A percentile compares a stretch with the other conserved stretches of the same genome.
Conservation (phyloP, 495 filamentous ascomycete species). For the Neurospora discreta region DNA sequence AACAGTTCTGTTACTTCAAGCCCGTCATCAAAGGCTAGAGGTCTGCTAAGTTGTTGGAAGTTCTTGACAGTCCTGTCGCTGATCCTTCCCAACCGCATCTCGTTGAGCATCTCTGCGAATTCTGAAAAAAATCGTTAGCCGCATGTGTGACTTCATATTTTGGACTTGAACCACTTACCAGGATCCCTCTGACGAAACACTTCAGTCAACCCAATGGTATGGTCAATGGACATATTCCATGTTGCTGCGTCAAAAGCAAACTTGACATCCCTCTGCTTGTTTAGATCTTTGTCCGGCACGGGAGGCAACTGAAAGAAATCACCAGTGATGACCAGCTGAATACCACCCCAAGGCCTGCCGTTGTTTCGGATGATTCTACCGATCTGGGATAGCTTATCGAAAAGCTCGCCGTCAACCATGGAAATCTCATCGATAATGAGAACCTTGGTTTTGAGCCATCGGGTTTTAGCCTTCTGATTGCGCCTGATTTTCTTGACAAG, state of each 20-base stretch:
- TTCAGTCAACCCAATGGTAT: conserved; percentile 90
- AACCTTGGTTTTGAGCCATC: conserved; percentile 80
- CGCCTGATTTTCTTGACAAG: conserved; percentile 85
- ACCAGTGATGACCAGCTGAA: conserved; percentile 89
- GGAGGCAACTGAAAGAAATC: conserved; percentile 97
- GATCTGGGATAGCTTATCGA: conserved; percentile 89
- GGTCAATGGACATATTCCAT: conserved; percentile 85
- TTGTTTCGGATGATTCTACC: conserved; percentile 75
- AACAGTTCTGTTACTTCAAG: conserved; percentile 92
- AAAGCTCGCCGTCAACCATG: conserved; percentile 95
- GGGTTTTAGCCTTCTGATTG: conserved; percentile 74
- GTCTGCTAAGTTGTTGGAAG: conserved; percentile 61
- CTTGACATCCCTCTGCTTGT: conserved; percentile 53
- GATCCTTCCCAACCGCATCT: conserved; percentile 85
- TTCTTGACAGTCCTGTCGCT: conserved; percentile 53
- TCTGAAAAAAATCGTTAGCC: conserved; percentile 30
- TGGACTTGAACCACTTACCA: conserved; percentile 32
- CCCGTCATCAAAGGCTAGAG: conserved; percentile 59
- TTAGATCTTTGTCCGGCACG: conserved; percentile 54
- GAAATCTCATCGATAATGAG: conserved; percentile 93
- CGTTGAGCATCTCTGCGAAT: conserved; percentile 91
- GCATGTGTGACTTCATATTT: not conserved
- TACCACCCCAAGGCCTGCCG: conserved; percentile 86
- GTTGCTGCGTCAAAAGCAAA: conserved; percentile 88
- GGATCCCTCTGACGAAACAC: conserved; percentile 95